Conservation (phyloP, 106 monocot genomes). For the Dioscorea alata region DNA sequence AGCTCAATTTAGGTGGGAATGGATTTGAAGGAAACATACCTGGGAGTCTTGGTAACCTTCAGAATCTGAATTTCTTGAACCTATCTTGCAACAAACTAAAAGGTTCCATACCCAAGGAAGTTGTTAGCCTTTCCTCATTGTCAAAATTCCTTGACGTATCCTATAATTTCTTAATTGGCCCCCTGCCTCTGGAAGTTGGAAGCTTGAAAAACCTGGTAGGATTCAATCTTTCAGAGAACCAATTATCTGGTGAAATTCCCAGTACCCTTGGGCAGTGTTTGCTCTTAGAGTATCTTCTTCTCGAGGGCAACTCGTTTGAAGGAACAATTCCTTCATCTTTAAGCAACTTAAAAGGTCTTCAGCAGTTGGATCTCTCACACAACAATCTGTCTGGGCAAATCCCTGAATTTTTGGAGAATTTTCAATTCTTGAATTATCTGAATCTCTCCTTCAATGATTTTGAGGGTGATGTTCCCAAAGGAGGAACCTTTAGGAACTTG, state of each 20-base stretch:
- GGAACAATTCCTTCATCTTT: slow-evolving; percentile 3
- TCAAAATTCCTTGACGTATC: slow-evolving; percentile 11
- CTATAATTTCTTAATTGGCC: slow-evolving; percentile 5
- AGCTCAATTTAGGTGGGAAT: slow-evolving; percentile 11
- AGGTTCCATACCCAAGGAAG: slow-evolving; percentile 6
- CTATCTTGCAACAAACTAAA: slow-evolving; percentile 2
- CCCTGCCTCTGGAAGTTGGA: slow-evolving; percentile 1
- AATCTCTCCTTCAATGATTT: slow-evolving; percentile 14
- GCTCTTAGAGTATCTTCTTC: not conserved
- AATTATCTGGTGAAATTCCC: slow-evolving; percentile 14
- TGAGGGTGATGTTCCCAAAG: slow-evolving; percentile 4
- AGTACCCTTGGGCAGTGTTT: slow-evolving; percentile 4
- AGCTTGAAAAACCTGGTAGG: not conserved
- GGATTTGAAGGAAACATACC: slow-evolving; percentile 6
- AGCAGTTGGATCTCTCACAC: slow-evolving; percentile 7
- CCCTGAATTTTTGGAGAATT: slow-evolving; percentile 5
- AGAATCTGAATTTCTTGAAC: slow-evolving; percentile 8
- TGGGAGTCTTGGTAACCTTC: not conserved
- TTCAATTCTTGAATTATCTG: slow-evolving; percentile 1
- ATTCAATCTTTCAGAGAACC: slow-evolving; percentile 5
- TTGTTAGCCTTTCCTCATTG: slow-evolving; percentile 7
- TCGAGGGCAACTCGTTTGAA: slow-evolving; percentile 1
- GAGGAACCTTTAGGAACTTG: slow-evolving; percentile 1
- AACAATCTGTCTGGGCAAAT: slow-evolving; percentile 13
- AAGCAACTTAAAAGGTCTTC: slow-evolving; percentile 4